Percentiles rank a stretch among this genome's conserved stretches.
These are phyloP conservation scores for Vaccinium vitisidaea DNA, from an alignment of 148 eudicot genomes.

Conservation along the genomic window DNA sequence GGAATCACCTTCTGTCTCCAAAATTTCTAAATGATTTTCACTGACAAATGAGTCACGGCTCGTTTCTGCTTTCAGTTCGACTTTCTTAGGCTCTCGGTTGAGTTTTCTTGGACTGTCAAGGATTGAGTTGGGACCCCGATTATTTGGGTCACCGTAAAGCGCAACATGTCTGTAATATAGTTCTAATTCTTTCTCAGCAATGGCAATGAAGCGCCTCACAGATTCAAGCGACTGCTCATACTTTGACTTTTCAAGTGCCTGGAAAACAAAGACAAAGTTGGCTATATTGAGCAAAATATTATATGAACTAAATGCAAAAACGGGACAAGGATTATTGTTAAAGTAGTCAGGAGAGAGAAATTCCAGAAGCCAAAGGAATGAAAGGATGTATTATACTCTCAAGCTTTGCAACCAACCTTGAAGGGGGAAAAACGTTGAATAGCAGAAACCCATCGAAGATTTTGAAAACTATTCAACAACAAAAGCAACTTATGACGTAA, in stretches of 20 bases:
- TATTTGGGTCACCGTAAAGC: slow-evolving; percentile 57
- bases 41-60: slow-evolving; percentile 7
- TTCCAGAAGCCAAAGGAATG: not conserved
- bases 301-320: slow-evolving; percentile 6
- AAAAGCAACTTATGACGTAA: not conserved
- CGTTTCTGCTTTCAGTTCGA: slow-evolving; percentile 9
- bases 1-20: slow-evolving; percentile 25
- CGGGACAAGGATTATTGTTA: not conserved
- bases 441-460: not conserved
- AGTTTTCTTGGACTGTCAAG: slow-evolving; percentile 32
- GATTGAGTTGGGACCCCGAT: slow-evolving; percentile 29
- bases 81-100: slow-evolving; percentile 17
- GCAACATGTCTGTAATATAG: slow-evolving; percentile 87
- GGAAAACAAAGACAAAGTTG: slow-evolving; percentile 8
- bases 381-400: not conserved
- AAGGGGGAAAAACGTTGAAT: not conserved
- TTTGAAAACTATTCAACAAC: not conserved
- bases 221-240: slow-evolving; percentile 94
- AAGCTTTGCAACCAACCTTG: not conserved
- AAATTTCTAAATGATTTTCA: slow-evolving; percentile 14
- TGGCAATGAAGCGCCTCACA: slow-evolving; percentile 71
- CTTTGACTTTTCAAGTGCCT: slow-evolving; percentile 86
- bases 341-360: not conserved
- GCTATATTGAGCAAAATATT: not conserved
- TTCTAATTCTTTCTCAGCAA: slow-evolving; percentile 84